Evolutionary conservation across 2,329 filamentous ascomycete genomes (phyloP).

Genomic region (Hypoxylon sp.): DNA sequence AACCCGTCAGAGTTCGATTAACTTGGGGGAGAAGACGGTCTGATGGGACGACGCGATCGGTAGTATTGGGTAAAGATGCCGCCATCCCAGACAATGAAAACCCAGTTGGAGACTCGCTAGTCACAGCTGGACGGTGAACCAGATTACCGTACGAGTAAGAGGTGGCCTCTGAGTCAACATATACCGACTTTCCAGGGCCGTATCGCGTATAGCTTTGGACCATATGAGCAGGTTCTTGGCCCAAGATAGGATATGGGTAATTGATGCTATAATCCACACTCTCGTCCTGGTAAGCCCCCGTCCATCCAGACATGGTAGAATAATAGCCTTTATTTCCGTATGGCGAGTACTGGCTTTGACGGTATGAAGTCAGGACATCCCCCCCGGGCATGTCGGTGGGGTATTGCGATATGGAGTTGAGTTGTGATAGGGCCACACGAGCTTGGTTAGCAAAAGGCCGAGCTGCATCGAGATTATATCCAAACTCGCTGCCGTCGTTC

Average conservation of each 20-base stretch:
- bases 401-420: constrained; percentile 55
- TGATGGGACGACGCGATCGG: constrained; percentile 49
- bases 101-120: constrained; percentile 54
- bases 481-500: constrained; percentile 54
- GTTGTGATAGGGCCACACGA: constrained; percentile 50
- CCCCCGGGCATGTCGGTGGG: constrained; percentile 53
- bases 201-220: constrained; percentile 54
- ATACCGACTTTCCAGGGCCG: constrained; percentile 53
- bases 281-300: constrained; percentile 57
- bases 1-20: constrained; percentile 53
- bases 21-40: constrained; percentile 56
- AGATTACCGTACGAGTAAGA: constrained; percentile 56
- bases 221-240: constrained; percentile 55
- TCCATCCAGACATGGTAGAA: constrained; percentile 55
- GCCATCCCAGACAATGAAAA: constrained; percentile 62
- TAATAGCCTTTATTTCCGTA: constrained; percentile 57
- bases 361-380: constrained; percentile 56
- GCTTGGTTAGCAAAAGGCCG: constrained; percentile 54
- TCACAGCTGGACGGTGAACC: constrained; percentile 56
- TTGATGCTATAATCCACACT: constrained; percentile 56
- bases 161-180: constrained; percentile 56
- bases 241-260: constrained; percentile 57
- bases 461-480: constrained; percentile 57
- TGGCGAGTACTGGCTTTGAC: constrained; percentile 52
- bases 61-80: constrained; percentile 57